These are phyloP conservation scores for Xylariaceae sp. DNA, from an alignment of 2,329 filamentous ascomycete genomes.

Conservation along the genomic window DNA sequence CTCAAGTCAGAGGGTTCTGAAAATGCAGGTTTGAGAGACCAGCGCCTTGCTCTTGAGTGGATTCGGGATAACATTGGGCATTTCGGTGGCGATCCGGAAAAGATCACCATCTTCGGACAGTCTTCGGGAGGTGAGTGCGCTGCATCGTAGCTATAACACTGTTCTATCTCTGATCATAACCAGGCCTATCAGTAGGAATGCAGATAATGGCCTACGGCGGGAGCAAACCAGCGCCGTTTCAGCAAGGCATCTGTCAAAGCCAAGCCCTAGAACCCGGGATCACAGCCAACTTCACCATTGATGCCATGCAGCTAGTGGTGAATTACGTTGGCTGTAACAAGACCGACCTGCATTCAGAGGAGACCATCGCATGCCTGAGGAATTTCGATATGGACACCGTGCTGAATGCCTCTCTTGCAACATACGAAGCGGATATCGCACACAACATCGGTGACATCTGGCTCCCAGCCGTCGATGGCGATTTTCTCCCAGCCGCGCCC, in stretches of 20 bases:
- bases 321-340: constrained; percentile 47
- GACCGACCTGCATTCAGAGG: constrained; percentile 43
- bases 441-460: constrained; percentile 56
- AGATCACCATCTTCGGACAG: constrained; percentile 49
- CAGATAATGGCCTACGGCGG: constrained; percentile 54
- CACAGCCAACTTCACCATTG: constrained; percentile 49
- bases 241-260: constrained; percentile 49
- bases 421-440: constrained; percentile 43
- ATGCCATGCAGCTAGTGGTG: constrained; percentile 49
- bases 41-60: constrained; percentile 49
- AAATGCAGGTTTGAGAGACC: constrained; percentile 52
- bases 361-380: constrained; percentile 52
- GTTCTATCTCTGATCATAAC: not conserved
- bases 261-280: constrained; percentile 56
- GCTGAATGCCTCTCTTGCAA: constrained; percentile 47
- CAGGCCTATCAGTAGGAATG: constrained; percentile 46
- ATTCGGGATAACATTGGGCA: constrained; percentile 48
- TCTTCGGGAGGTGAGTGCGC: constrained; percentile 30
- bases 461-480: constrained; percentile 52
- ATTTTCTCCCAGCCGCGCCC: constrained; percentile 51
- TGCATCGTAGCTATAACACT: not conserved
- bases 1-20: constrained; percentile 36
- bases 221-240: constrained; percentile 47
- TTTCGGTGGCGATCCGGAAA: constrained; percentile 48
- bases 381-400: constrained; percentile 45